Evolutionary conservation across 768 basidiomycete species (phyloP).

Genomic region (Nevesoporus exiguus): DNA sequence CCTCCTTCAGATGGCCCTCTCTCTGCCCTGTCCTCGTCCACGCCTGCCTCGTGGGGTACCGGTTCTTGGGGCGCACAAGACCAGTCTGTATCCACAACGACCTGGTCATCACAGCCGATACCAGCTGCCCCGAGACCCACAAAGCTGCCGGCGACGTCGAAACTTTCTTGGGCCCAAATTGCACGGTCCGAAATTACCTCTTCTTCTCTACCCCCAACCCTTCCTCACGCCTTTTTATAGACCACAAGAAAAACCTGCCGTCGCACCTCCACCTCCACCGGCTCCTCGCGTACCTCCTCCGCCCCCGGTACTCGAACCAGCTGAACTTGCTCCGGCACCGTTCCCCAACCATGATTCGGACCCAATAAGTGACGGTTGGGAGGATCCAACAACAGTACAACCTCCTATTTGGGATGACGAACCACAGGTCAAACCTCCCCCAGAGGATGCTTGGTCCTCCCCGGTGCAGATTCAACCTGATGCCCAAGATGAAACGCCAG

Average conservation of each 20-base stretch:
- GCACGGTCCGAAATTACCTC: slow-evolving; percentile 44
- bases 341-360: slow-evolving; percentile 34
- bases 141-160: slow-evolving; percentile 68
- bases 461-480: slow-evolving; percentile 30
- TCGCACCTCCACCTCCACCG: slow-evolving; percentile 36
- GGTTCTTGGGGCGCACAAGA: slow-evolving; percentile 34
- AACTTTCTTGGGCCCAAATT: slow-evolving; percentile 84
- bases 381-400: slow-evolving; percentile 71
- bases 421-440: slow-evolving; percentile 38
- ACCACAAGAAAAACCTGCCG: slow-evolving; percentile 61
- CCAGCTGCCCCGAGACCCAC: slow-evolving; percentile 25
- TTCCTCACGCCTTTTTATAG: slow-evolving; percentile 32
- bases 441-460: slow-evolving; percentile 31
- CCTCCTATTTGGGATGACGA: slow-evolving; percentile 73
- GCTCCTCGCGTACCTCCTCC: slow-evolving; percentile 11
- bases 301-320: slow-evolving; percentile 22
- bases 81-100: slow-evolving; percentile 33
- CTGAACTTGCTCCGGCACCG: slow-evolving; percentile 27
- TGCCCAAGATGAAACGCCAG: slow-evolving; percentile 15
- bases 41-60: slow-evolving; percentile 35
- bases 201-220: neutral
- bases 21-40: slow-evolving; percentile 20
- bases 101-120: slow-evolving; percentile 14
- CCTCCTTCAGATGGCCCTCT: slow-evolving; percentile 8
- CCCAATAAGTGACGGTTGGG: slow-evolving; percentile 47